These are phyloP conservation scores for Ophiobolus disseminans DNA, from an alignment of 2,329 filamentous ascomycete species.

Conservation along the genomic window DNA sequence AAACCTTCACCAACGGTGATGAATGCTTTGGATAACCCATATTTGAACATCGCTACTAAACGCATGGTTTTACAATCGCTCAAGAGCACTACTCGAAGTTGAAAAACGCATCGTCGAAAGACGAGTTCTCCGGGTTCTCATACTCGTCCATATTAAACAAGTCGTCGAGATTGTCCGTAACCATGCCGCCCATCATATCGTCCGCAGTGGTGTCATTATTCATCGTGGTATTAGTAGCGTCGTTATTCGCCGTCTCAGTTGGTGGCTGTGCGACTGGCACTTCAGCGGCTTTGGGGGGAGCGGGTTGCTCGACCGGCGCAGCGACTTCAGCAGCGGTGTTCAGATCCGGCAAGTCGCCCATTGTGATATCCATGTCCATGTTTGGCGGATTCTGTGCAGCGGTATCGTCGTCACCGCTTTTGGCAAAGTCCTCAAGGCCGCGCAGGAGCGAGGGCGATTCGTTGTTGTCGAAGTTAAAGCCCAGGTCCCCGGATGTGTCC, in stretches of 20 bases:
- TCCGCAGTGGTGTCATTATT: slow-evolving; percentile 14
- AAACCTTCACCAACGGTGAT: too few relatives aligned
- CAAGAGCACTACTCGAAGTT: slow-evolving; percentile 32
- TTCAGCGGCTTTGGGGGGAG: slow-evolving; percentile 6
- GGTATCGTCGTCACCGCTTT: slow-evolving; percentile 26
- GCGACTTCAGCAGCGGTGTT: slow-evolving; percentile 16
- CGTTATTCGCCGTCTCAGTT: slow-evolving; percentile 8
- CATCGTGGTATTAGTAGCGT: slow-evolving; percentile 5
- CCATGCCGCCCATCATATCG: slow-evolving; percentile 40
- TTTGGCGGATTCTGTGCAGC: slow-evolving; percentile 17
- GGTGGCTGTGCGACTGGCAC: slow-evolving; percentile 2
- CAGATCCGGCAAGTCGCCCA: slow-evolving; percentile 40
- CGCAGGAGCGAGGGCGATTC: slow-evolving; percentile 39
- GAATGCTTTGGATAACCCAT: too few relatives aligned
- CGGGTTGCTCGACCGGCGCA: slow-evolving; percentile 9
- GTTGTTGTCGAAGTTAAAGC: slow-evolving; percentile 46
- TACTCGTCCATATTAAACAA: slow-evolving; percentile 47
- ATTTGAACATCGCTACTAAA: too few relatives aligned
- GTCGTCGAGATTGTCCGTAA: slow-evolving; percentile 42
- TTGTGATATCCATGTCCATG: slow-evolving; percentile 41
- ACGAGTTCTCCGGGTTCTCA: slow-evolving; percentile 40
- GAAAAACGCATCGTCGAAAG: slow-evolving; percentile 51
- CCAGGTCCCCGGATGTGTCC: slow-evolving; percentile 36
- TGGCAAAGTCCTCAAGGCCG: slow-evolving; percentile 48
- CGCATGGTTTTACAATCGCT: too few relatives aligned